Evolutionary conservation across 306 rosid species (phyloP), one percentile per base, ranked within the genome.

Genomic region (Begonia peltatifolia): DNA sequence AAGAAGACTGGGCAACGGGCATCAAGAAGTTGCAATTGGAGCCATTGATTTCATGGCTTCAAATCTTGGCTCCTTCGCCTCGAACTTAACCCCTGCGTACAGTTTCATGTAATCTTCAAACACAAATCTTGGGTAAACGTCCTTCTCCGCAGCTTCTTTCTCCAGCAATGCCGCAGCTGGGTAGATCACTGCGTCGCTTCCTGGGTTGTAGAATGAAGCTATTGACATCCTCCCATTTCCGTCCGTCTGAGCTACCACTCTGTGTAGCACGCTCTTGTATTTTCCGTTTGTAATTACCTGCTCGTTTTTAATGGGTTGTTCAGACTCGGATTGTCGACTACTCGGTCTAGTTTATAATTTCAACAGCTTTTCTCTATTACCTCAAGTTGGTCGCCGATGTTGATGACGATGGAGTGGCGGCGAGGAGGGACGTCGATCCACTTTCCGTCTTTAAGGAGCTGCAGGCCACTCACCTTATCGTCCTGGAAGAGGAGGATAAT

Each of bases 371-470:
- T 25, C 35, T 25, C 35, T 1, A 25, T 11, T 71, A 84, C 97
- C 97, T 88, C 97, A 50, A 88, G 81, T 15, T 88, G 97, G 67
- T 88, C 97, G 9, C 97, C 95, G 6, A 88, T 70, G 81, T 88
- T 88, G 56, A 88, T 59, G 0, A 88, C 97, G 46, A 88, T 70
- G 68, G 97, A 80, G 56, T 88, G 97, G 61, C 79, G 93, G 82
- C 84, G 72, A 5, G 93, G 97, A 18, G 97, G 97, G 11, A 88
- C 97, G 60, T 82, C 95, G 14, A 88, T 55, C 97, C 97, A 88
- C 11, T 75, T 22, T 10, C 68, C 97, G 38, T 88, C 93, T 58
- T 84, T 88, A 58, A 84, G 95, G 3, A 88, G 79, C 65, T 88
- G 97, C 1, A 88, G 83, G 52, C 97, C 97, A 55, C 93, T 75